A percentile compares a stretch with the other conserved stretches of the same genome.
Evolutionary conservation across 163 green algal genomes (phyloP).

Genomic region (Scenedesmus sp.): DNA sequence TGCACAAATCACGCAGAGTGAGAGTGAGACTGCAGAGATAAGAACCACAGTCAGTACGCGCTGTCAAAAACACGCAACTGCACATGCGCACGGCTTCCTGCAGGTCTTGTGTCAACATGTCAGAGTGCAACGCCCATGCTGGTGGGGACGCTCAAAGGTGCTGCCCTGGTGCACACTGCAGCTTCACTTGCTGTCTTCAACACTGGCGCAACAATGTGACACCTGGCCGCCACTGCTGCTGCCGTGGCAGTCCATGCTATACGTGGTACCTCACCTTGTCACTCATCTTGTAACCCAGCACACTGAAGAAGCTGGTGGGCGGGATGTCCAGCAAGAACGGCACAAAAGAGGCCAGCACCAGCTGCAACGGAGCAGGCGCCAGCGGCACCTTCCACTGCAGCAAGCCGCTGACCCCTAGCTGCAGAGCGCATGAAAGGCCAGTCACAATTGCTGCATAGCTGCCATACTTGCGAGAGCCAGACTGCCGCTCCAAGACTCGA

Average conservation of each 20-base stretch:
- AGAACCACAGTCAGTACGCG: neutral
- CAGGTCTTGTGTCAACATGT: neutral
- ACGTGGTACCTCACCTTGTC: constrained; percentile 71
- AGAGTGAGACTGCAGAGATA: neutral
- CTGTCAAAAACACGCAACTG: neutral
- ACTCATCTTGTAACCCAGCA: constrained; percentile 72
- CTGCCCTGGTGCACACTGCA: neutral
- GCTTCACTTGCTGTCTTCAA: neutral
- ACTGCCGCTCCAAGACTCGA: constrained; percentile 73
- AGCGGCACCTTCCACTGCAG: neutral
- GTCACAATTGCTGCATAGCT: constrained; percentile 56
- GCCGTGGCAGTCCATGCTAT: neutral
- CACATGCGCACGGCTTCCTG: constrained; percentile 14
- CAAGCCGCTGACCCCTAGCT: constrained; percentile 37
- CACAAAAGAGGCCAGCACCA: constrained; percentile 75
- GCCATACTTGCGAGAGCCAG: constrained; percentile 69
- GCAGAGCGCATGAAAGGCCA: constrained; percentile 55
- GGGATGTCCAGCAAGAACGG: constrained; percentile 76
- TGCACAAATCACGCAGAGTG: neutral
- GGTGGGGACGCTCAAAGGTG: neutral
- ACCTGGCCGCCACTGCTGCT: neutral
- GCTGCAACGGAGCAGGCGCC: constrained; percentile 63
- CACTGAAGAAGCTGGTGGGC: constrained; percentile 65
- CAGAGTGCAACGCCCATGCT: neutral
- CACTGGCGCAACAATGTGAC: neutral